Evolutionary conservation across 2,329 filamentous ascomycete genomes (phyloP), one percentile per base, ranked within the genome.

Genomic region (Fusarium compactum): DNA sequence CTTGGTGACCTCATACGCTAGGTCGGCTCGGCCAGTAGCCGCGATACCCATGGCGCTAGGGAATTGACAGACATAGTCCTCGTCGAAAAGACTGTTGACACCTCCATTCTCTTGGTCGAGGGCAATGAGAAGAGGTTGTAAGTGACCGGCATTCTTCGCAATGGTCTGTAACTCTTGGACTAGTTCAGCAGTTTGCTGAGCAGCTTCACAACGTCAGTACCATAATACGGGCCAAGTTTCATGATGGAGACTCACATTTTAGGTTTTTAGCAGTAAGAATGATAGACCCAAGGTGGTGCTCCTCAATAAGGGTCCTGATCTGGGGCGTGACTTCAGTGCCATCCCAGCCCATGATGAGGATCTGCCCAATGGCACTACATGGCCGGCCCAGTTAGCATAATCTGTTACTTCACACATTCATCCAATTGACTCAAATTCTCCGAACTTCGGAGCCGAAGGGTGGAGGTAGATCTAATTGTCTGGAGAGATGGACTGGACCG

Each of bases 91-190:
- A 81, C 94, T 97, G 83, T 98, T 98, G 79, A 98, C 95, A 5
- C 95, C 95, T 70, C 96, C 96, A 89, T 99, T 98, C 80, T 99
- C 96, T 79, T 99, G 96, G 78, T 98, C 96, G 40, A 98, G 84
- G 41, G 92, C 95, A 74, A 99, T 98, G 58, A 97, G 85, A 20
- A 99, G 83, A 4, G 96, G 96, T 5, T 95, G 91, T 5, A 92
- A 91, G 80, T 98, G 95, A 22, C 95, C 95, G 64, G 95, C 92
- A 80, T 97, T 88, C 77, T 93, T 92, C 40, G 96, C 96, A 77
- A 97, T 95, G 52, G 91, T 94, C 81, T 99, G 96, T 46, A 99
- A 85, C 77, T 98, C 94, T 77, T 96, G 92, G 30, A 97, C 93
- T 44, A 98, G 86, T 76, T 87, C 89, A 45, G 95, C 95, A 32